Conservation (phyloP, 768 basidiomycete species). For the Podaxis sp. region DNA sequence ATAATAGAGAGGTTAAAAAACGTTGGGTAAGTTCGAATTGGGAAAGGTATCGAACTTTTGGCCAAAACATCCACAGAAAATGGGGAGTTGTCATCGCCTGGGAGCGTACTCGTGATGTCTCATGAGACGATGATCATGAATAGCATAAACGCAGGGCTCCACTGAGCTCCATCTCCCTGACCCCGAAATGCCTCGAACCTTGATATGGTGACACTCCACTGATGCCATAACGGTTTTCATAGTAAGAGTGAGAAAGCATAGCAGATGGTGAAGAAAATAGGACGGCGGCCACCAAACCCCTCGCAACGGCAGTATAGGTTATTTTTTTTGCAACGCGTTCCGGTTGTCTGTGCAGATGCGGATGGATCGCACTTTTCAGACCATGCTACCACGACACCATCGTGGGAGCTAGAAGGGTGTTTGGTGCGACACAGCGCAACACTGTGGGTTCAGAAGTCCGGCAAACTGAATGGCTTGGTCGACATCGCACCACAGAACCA, state of each 20-base stretch:
- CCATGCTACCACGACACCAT: too few species aligned
- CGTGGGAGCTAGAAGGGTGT: too few species aligned
- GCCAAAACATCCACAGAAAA: background rate
- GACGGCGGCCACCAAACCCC: background rate
- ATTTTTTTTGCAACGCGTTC: background rate
- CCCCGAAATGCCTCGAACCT: background rate
- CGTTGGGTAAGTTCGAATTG: background rate
- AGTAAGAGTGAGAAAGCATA: background rate
- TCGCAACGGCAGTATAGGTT: background rate
- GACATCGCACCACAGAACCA: background rate
- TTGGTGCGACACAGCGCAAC: too few species aligned
- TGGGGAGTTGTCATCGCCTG: background rate
- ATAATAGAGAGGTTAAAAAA: too few species aligned
- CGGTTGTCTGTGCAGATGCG: too few species aligned
- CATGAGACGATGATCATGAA: background rate
- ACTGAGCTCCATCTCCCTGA: background rate
- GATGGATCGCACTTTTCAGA: too few species aligned
- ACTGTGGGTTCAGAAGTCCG: too few species aligned
- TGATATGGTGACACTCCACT: background rate
- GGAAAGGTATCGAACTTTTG: background rate
- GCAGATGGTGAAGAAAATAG: background rate
- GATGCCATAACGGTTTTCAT: conserved; percentile 2
- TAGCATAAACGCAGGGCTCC: background rate
- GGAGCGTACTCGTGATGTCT: background rate
- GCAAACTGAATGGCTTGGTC: too few species aligned